Percentiles rank a stretch among this genome's conserved stretches.
These are phyloP conservation scores for Aureobasidium sp. DNA, from an alignment of 2,329 filamentous ascomycete species.

Conservation along the genomic window DNA sequence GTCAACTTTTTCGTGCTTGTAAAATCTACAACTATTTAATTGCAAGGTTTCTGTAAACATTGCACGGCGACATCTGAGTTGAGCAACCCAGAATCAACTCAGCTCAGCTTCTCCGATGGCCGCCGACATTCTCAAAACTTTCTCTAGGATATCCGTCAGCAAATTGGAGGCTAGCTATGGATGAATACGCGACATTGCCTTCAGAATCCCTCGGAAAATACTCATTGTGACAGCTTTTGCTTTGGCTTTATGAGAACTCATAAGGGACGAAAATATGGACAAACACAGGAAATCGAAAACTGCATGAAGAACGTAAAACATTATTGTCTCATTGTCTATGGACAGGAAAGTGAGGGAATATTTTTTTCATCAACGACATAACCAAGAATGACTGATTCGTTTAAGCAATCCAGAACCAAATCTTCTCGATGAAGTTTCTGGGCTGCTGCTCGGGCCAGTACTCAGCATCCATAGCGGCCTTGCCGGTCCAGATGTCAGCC, in stretches of 20 bases:
- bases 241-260: too few species aligned
- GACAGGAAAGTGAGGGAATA: background rate
- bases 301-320: background rate
- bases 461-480: slow-evolving; percentile 40
- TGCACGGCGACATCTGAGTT: background rate
- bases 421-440: slow-evolving; percentile 38
- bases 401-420: slow-evolving; percentile 44
- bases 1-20: background rate
- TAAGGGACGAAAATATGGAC: background rate
- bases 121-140: background rate
- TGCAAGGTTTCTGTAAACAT: background rate
- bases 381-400: slow-evolving; percentile 21
- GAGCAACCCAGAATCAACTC: background rate
- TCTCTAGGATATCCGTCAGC: too few species aligned
- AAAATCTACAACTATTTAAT: background rate
- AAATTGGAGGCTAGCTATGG: background rate
- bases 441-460: slow-evolving; percentile 38
- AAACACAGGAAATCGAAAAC: background rate
- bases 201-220: too few species aligned
- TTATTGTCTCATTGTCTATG: background rate
- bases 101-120: too few species aligned
- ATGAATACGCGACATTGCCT: background rate
- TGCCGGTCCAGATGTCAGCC: slow-evolving; percentile 41
- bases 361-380: slow-evolving; percentile 8
- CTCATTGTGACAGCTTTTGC: too few species aligned